Evolutionary conservation across 306 rosid species (phyloP).

Genomic region (Vigna angularis): DNA sequence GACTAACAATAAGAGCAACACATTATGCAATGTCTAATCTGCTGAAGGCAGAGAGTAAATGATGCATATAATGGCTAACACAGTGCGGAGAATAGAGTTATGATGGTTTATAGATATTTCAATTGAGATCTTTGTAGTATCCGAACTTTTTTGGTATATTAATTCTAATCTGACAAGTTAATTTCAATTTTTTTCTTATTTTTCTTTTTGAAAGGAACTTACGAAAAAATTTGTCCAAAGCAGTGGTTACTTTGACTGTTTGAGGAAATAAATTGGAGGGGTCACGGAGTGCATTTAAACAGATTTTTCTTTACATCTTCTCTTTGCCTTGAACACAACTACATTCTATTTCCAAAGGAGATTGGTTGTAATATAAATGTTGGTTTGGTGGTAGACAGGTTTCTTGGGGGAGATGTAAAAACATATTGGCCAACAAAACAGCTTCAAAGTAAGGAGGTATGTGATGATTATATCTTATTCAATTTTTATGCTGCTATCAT

Average conservation of each 20-base stretch:
- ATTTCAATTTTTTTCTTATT: no score
- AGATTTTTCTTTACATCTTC: background rate
- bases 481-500: no score
- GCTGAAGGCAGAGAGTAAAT: background rate
- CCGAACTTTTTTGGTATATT: no score
- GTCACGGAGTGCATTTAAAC: background rate
- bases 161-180: no score
- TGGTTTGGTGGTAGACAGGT: no score
- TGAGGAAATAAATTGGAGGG: slow-evolving; percentile 4
- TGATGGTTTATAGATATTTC: slow-evolving; percentile 19
- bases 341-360: background rate
- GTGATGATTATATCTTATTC: background rate
- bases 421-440: no score
- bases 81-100: background rate
- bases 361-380: no score
- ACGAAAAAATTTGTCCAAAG: background rate
- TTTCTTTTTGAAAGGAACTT: no score
- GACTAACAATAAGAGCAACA: slow-evolving; percentile 26
- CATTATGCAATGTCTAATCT: background rate
- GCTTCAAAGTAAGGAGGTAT: background rate
- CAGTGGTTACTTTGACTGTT: background rate
- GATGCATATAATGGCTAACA: background rate
- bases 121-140: background rate
- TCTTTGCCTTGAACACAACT: background rate
- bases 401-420: no score